Conservation (phyloP, 495 filamentous ascomycete species). For the Antarctomyces pellizariae region DNA sequence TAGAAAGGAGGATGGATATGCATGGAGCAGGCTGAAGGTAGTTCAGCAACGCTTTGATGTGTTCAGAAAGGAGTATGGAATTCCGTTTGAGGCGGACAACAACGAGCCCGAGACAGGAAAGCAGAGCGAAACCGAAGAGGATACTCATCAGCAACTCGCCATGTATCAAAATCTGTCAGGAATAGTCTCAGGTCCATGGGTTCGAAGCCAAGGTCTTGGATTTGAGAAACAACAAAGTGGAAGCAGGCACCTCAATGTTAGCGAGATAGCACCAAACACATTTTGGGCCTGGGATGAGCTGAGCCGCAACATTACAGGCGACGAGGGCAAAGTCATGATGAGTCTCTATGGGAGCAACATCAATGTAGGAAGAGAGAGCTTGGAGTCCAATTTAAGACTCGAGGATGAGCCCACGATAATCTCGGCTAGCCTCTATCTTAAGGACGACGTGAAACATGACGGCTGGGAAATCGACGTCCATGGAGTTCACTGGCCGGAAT, state of each 20-base stretch:
- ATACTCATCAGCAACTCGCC: constrained; percentile 6
- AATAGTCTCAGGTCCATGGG: constrained; percentile 52
- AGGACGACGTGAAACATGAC: constrained; percentile 40
- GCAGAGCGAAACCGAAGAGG: neutral
- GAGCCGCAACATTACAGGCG: constrained; percentile 43
- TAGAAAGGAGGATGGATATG: constrained; percentile 44
- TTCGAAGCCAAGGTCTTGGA: constrained; percentile 26
- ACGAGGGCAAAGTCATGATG: constrained; percentile 26
- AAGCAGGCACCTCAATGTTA: constrained; percentile 17
- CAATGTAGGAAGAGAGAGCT: constrained; percentile 20
- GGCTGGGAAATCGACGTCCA: constrained; percentile 53
- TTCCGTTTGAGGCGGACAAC: constrained; percentile 1
- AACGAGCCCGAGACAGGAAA: constrained; percentile 1
- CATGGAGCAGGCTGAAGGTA: constrained; percentile 38
- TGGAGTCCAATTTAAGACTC: constrained; percentile 5
- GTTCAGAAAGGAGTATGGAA: constrained; percentile 13
- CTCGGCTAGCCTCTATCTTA: constrained; percentile 37
- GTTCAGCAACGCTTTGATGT: constrained; percentile 30
- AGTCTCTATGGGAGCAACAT: constrained; percentile 27
- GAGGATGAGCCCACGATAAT: constrained; percentile 16
- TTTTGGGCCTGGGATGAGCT: constrained; percentile 25
- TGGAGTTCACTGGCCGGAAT: constrained; percentile 60
- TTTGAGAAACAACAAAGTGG: constrained; percentile 5
- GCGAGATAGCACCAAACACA: constrained; percentile 20
- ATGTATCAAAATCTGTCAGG: constrained; percentile 70